These are phyloP conservation scores for Lipomyces kockii DNA, from an alignment of 805 yeast species.

Conservation along the genomic window DNA sequence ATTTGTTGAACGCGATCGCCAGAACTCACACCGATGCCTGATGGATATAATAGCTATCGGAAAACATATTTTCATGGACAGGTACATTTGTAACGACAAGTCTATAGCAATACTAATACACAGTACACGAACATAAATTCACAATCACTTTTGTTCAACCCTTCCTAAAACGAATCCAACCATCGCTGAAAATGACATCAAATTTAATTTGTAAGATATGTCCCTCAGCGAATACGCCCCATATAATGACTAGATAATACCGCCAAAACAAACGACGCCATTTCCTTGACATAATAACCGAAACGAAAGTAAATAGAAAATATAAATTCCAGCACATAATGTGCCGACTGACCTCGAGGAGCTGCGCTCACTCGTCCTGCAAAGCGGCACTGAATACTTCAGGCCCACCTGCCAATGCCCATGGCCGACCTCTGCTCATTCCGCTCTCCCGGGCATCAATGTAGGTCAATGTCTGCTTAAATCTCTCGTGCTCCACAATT, in stretches of 20 bases:
- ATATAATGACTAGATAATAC: not conserved
- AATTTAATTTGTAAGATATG: not conserved
- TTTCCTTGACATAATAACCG: not conserved
- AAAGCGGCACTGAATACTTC: conserved; percentile 12
- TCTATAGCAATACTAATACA: not conserved
- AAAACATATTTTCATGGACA: not conserved
- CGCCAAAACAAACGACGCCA: not conserved
- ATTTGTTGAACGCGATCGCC: too few species aligned
- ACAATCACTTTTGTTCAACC: not conserved
- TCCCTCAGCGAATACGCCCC: not conserved
- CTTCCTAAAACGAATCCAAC: not conserved
- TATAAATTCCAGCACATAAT: not conserved
- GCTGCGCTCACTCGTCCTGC: not conserved
- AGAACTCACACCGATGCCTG: not conserved
- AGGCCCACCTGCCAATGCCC: conserved; percentile 32
- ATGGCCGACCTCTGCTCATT: conserved; percentile 31
- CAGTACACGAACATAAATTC: not conserved
- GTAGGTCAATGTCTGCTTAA: conserved; percentile 44
- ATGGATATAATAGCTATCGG: not conserved
- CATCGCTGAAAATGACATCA: not conserved
- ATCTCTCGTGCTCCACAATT: conserved; percentile 41
- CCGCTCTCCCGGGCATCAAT: conserved; percentile 31
- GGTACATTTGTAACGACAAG: not conserved
- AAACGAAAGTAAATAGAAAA: not conserved
- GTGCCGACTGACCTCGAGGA: not conserved